Evolutionary conservation across 257 asterid species (phyloP).

Genomic region (Linaria vulgaris): DNA sequence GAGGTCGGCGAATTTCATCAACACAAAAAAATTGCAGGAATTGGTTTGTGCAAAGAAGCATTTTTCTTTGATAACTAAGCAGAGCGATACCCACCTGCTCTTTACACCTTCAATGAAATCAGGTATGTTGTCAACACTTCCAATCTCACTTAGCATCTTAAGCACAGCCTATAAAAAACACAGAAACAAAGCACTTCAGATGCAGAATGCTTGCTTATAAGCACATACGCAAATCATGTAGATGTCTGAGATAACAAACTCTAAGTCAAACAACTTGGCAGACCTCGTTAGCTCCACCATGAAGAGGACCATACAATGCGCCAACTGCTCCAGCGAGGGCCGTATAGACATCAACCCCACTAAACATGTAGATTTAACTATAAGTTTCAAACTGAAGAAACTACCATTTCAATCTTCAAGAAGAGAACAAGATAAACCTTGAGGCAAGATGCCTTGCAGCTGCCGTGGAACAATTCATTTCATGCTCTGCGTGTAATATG

Average conservation of each 20-base stretch:
- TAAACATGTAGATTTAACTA: conserved; percentile 36
- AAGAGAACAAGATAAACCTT: conserved; percentile 50
- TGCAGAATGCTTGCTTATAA: not conserved
- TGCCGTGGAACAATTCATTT: conserved; percentile 99
- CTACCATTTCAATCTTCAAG: conserved; percentile 16
- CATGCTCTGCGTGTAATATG: conserved; percentile 96
- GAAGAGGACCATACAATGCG: conserved; percentile 99
- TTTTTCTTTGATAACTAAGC: conserved; percentile 7
- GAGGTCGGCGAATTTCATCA: conserved; percentile 14
- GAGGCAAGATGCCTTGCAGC: conserved; percentile 99
- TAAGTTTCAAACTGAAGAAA: conserved; percentile 20
- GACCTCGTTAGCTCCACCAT: conserved; percentile 99
- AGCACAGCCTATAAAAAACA: conserved; percentile 78
- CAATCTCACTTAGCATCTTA: conserved; percentile 96
- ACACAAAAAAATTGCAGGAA: conserved; percentile 7
- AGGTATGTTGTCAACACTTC: conserved; percentile 82
- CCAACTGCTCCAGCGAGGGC: conserved; percentile 99
- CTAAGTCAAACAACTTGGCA: conserved; percentile 10
- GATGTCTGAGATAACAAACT: conserved; percentile 6
- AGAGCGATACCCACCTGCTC: conserved; percentile 54
- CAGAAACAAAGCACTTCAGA: conserved; percentile 13
- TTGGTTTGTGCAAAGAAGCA: conserved; percentile 6
- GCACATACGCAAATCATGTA: conserved; percentile 8
- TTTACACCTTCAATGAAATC: conserved; percentile 96
- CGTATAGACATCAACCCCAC: conserved; percentile 98